A percentile compares a stretch with the other conserved stretches of the same genome.
Conservation (phyloP, 805 yeast species). For the Starmerella tilneyi region DNA sequence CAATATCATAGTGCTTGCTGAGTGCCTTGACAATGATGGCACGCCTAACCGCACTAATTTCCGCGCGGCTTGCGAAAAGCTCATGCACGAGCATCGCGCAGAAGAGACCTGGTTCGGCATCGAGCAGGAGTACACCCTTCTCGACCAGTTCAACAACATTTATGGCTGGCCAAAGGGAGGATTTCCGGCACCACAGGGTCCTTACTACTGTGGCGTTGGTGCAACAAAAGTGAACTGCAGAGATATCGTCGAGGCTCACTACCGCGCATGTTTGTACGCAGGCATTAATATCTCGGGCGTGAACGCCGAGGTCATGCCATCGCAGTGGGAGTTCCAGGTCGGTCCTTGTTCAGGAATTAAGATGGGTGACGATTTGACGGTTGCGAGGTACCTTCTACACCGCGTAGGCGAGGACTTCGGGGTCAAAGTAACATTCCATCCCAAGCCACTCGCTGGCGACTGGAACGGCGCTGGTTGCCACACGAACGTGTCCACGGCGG, state of each 20-base stretch:
- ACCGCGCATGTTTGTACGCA: conserved; percentile 92
- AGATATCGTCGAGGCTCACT: conserved; percentile 97
- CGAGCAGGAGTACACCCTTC: conserved; percentile 96
- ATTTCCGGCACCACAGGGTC: conserved; percentile 99
- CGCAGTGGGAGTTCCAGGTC: conserved; percentile 99
- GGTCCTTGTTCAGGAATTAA: conserved; percentile 93
- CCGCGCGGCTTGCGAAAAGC: conserved; percentile 92
- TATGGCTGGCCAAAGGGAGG: conserved; percentile 99
- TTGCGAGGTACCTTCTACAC: conserved; percentile 83
- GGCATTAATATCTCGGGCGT: conserved; percentile 90
- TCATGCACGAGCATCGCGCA: conserved; percentile 80
- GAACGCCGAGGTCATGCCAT: conserved; percentile 99
- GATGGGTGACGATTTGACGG: conserved; percentile 97
- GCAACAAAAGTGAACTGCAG: conserved; percentile 96
- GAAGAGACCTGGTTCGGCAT: conserved; percentile 94
- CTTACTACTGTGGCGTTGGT: conserved; percentile 99
- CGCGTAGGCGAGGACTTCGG: conserved; percentile 98
- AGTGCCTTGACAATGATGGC: conserved; percentile 97
- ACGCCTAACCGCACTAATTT: conserved; percentile 98
- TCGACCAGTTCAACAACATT: conserved; percentile 78
- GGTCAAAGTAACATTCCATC: conserved; percentile 97
- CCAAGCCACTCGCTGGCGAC: conserved; percentile 97
- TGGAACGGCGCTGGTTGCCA: conserved; percentile 99
- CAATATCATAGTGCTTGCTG: conserved; percentile 87
- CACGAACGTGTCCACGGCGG: conserved; percentile 89